phyloP scores from a whole-genome alignment of 2,329 filamentous ascomycete genomes.

The Colletotrichum chlorophyti region DNA sequence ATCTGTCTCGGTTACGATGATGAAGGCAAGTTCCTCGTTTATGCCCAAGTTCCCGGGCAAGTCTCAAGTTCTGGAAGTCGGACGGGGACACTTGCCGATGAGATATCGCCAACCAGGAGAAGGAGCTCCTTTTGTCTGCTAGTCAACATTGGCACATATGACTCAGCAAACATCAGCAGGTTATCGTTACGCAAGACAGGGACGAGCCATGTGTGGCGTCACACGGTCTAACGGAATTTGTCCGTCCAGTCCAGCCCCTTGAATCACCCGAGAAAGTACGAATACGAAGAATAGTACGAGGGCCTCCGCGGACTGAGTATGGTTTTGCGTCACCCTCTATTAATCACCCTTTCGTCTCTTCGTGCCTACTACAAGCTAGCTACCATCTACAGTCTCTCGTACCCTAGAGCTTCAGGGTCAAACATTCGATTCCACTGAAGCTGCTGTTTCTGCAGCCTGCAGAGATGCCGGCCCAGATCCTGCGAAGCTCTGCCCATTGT shows the following conservation, averaged over 20 bases:
- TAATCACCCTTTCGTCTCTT: conserved; percentile 2
- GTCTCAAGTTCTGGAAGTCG: no score
- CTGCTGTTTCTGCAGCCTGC: neutral
- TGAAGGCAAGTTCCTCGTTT: neutral
- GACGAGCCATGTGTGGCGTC: conserved; percentile 10
- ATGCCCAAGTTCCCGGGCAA: no score
- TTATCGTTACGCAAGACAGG: neutral
- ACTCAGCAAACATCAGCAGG: conserved; percentile 13
- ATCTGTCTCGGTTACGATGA: neutral
- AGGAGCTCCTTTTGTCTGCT: neutral
- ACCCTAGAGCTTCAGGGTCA: neutral
- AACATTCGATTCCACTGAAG: neutral
- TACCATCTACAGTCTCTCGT: neutral
- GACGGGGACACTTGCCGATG: no score
- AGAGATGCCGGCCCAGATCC: conserved; percentile 8
- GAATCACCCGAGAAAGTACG: conserved; percentile 13
- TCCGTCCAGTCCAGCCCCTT: conserved; percentile 6
- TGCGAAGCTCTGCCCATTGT: neutral
- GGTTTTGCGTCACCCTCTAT: conserved; percentile 14
- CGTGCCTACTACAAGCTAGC: neutral
- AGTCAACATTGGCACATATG: no score
- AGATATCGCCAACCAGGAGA: neutral
- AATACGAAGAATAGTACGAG: conserved; percentile 16
- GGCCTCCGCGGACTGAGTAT: conserved; percentile 18
- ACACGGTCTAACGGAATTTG: conserved; percentile 13